Evolutionary conservation across 768 basidiomycete genomes (phyloP).

Genomic region (Macrolepiota fuliginosa): DNA sequence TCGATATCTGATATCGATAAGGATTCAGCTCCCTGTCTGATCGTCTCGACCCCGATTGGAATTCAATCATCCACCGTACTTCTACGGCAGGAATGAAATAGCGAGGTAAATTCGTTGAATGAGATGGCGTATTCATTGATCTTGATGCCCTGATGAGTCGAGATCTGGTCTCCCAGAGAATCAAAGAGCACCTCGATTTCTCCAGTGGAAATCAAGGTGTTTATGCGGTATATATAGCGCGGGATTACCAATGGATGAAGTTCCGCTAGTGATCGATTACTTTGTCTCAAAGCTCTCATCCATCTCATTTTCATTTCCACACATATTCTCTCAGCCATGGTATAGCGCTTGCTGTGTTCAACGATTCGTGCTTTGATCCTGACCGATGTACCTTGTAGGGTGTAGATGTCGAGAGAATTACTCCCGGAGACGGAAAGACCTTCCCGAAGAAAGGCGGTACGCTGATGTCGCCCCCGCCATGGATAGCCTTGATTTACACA

Average conservation of each 20-base stretch:
- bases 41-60: not conserved
- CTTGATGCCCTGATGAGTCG: not conserved
- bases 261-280: not conserved
- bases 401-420: conserved; percentile 59
- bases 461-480: conserved; percentile 23
- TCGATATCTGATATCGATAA: conserved; percentile 14
- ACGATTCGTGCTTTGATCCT: not conserved
- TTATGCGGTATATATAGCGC: conserved; percentile 1
- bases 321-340: not conserved
- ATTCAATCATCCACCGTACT: not conserved
- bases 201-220: not conserved
- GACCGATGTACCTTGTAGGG: conserved; percentile 44
- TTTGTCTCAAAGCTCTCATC: not conserved
- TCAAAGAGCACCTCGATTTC: not conserved
- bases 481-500: not conserved
- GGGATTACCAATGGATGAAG: not conserved
- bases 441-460: conserved; percentile 73
- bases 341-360: not conserved
- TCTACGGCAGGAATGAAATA: not conserved
- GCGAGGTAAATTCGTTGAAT: not conserved
- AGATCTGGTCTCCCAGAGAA: not conserved
- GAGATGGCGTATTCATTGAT: not conserved
- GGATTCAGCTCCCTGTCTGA: not conserved
- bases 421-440: conserved; percentile 56
- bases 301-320: not conserved